phyloP scores from a whole-genome alignment of 2,329 filamentous ascomycete species.

The Epicoccum nigrum region DNA sequence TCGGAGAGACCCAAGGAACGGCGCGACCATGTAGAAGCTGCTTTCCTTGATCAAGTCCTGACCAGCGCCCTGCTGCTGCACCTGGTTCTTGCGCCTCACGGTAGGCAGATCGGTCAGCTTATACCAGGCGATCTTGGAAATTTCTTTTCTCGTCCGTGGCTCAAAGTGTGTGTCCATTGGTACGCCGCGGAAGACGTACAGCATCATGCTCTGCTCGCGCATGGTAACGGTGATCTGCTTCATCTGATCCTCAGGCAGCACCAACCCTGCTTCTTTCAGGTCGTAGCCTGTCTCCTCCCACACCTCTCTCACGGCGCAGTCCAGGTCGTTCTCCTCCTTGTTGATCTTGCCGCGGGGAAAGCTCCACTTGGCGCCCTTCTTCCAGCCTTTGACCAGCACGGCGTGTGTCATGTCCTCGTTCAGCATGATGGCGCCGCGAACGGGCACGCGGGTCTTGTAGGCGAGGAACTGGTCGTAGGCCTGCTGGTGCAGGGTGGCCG shows the following conservation, averaged over 20 bases:
- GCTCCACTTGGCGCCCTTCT: constrained; percentile 94
- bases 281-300: constrained; percentile 97
- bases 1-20: constrained; percentile 83
- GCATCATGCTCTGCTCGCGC: constrained; percentile 87
- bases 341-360: constrained; percentile 98
- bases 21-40: constrained; percentile 98
- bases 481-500: constrained; percentile 74
- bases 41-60: constrained; percentile 69
- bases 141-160: constrained; percentile 92
- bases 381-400: constrained; percentile 95
- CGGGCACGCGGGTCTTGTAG: constrained; percentile 94
- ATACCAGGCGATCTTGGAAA: constrained; percentile 97
- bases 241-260: constrained; percentile 70
- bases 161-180: constrained; percentile 87
- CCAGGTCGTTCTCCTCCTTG: constrained; percentile 91
- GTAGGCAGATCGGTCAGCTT: constrained; percentile 86
- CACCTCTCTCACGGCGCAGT: constrained; percentile 92
- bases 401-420: constrained; percentile 94
- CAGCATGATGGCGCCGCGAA: constrained; percentile 90
- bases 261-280: constrained; percentile 74
- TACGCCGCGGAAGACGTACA: constrained; percentile 90
- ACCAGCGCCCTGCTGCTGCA: constrained; percentile 62
- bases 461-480: constrained; percentile 91
- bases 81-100: constrained; percentile 69
- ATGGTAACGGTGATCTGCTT: constrained; percentile 90